Base-by-base conservation (phyloP, 2,329 filamentous ascomycete genomes). In the Pezicula radicicola region DNA sequence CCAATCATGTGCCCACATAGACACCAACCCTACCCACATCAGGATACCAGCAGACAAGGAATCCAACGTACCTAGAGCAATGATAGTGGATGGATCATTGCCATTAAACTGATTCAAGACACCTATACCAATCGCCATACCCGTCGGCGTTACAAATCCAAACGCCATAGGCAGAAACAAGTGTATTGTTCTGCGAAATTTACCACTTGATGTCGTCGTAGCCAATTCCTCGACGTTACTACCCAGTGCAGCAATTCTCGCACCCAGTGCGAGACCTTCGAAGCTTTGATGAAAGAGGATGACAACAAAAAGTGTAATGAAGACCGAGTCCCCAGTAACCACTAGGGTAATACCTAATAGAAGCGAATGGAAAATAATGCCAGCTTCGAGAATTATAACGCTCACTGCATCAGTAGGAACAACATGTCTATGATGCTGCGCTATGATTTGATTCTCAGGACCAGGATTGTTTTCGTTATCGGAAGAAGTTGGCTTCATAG, bases 1-100 rank as follows among this genome's bases (percentile, higher is more conserved):
- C 88, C 88, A 92, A 64, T 92, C 88, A 39, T 79, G 74, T 2
- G 85, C 85, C 81, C 85, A 85, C 87, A 92, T 91, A 71, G 91
- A 88, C 0, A 91, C 87, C 1, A 91, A 70, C 2, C 87, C 86
- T 2, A 91, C 87, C 87, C 88, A 92, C n/a, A 88, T 72, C 30
- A 92, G 74, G 42, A 93, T 89, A 27, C 88, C 88, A 0, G 88
- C 87, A 1, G 83, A 88, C 9, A 91, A 64, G 6, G 88, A 85
- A 66, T 92, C 84, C 1, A 92, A 73, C 0, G 87, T 89, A 0
- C 87, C 88, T 35, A 91, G 82, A 2, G 87, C 84, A 41, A 91
- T 69, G 39, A 91, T 74, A 0, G 88, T 91, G 2, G 76, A 75
- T 3, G 75, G 78, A 59, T 89, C 80, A 60, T 88, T 90, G 4